Base-by-base conservation (phyloP, 2,329 filamentous ascomycete genomes). In the Intubia oerlemansii region DNA sequence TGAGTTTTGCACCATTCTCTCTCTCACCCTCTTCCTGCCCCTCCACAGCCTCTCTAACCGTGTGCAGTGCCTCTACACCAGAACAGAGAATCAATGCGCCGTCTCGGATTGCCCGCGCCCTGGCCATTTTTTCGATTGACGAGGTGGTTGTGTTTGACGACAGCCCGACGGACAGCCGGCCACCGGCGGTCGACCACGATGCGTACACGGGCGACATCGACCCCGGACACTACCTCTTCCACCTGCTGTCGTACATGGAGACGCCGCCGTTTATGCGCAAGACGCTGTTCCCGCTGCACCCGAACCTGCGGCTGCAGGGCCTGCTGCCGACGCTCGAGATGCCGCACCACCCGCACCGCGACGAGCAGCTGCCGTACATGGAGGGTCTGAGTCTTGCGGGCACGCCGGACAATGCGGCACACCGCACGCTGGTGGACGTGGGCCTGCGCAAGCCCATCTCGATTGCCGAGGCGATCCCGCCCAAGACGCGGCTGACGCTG, bases 61-160 rank as follows among this genome's bases (percentile, higher is more conserved):
- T n/a, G n/a, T n/a, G n/a, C n/a, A n/a, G n/a, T n/a, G n/a, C n/a
- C n/a, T n/a, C n/a, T n/a, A n/a, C n/a, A 7, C 5, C 27, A 11
- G 79, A 90, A 34, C 71, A 79, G 44, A 74, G 80, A 44, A 80
- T 74, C 20, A 60, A 63, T 27, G 58, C 77, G 27, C 74, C 72
- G 2, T 77, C 75, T 7, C 71, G 75, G 37, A 71, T 91, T 30
- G 80, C 80, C 5, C 76, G 81, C 30, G 78, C 79, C 19, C 62
- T 81, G 29, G 75, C 78, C 35, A 73, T 90, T 36, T 90, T 88
- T 51, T 74, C 67, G 42, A 63, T 91, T 39, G 81, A 91, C 45
- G 81, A 91, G 51, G 61, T 90, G 17, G 60, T 91, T 28, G 55
- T 91, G 31, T 91, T 77, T 47, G 70, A 85, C 43, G 81, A 90